phyloP scores from a whole-genome alignment of 2,329 filamentous ascomycete genomes.

The Helminthosporium solani region DNA sequence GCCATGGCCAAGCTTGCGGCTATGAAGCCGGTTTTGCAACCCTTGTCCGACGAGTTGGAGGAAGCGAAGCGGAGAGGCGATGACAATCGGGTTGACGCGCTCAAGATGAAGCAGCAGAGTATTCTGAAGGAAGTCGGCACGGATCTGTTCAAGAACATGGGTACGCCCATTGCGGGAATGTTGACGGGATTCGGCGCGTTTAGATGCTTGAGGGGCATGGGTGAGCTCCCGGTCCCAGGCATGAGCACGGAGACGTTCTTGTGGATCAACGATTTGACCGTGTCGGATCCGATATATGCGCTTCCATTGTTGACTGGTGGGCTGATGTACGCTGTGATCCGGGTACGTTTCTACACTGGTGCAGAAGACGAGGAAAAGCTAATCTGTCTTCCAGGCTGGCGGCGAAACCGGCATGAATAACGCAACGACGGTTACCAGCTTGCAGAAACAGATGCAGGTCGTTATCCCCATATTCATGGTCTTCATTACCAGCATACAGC shows the following conservation, averaged over 20 bases:
- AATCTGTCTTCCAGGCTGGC: slow-evolving; percentile 43
- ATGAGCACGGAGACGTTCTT: slow-evolving; percentile 68
- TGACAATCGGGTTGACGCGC: slow-evolving; percentile 35
- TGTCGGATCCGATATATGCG: slow-evolving; percentile 70
- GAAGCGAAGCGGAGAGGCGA: slow-evolving; percentile 48
- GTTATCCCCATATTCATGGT: slow-evolving; percentile 57
- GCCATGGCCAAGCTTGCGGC: slow-evolving; percentile 62
- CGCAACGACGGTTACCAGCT: slow-evolving; percentile 26
- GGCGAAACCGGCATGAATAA: slow-evolving; percentile 50
- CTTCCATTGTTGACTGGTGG: slow-evolving; percentile 65
- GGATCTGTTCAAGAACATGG: slow-evolving; percentile 40
- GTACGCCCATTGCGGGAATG: slow-evolving; percentile 52
- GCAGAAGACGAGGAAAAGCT: slow-evolving; percentile 20
- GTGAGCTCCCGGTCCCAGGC: slow-evolving; percentile 74
- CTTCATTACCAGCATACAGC: slow-evolving; percentile 56
- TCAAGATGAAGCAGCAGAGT: slow-evolving; percentile 50
- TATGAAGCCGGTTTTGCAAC: slow-evolving; percentile 59
- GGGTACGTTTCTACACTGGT: slow-evolving; percentile 48
- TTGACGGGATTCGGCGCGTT: slow-evolving; percentile 81
- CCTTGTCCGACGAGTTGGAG: slow-evolving; percentile 58
- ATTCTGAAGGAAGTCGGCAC: slow-evolving; percentile 60
- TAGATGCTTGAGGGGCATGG: slow-evolving; percentile 73
- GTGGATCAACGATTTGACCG: slow-evolving; percentile 79
- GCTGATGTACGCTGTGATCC: slow-evolving; percentile 59
- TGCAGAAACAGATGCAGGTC: slow-evolving; percentile 46